A percentile compares a stretch with the other conserved stretches of the same genome.
phyloP scores from a whole-genome alignment of 208 protist species.

The Crithidia thermophila region DNA sequence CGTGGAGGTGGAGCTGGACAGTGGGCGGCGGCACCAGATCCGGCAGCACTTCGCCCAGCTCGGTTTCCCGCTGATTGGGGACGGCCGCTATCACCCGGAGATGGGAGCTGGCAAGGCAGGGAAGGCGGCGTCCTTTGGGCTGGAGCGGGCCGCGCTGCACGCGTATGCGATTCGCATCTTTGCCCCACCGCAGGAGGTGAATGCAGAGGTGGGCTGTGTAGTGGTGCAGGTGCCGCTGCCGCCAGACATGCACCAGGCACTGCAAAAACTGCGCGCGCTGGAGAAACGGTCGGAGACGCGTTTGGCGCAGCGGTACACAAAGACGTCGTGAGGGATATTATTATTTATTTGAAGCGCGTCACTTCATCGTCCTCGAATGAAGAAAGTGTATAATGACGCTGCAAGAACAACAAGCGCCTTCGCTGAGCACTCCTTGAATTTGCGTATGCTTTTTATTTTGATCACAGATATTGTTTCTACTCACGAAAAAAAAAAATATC shows the following conservation, averaged over 20 bases:
- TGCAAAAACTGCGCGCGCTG: constrained; percentile 34
- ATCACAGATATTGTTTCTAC: not conserved
- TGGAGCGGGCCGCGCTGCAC: constrained; percentile 23
- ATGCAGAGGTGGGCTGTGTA: constrained; percentile 12
- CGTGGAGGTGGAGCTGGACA: constrained; percentile 61
- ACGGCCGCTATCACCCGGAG: constrained; percentile 57
- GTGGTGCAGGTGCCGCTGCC: constrained; percentile 62
- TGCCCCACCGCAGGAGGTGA: constrained; percentile 9
- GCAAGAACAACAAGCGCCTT: not conserved
- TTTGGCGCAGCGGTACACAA: not conserved
- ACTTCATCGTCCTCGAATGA: no score
- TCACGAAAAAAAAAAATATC: not conserved
- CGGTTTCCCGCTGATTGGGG: constrained; percentile 68
- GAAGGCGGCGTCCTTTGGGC: not conserved
- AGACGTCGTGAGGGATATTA: not conserved
- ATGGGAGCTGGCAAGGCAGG: constrained; percentile 6
- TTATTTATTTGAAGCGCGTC: no score
- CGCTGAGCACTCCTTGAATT: no score
- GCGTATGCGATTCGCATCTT: constrained; percentile 44
- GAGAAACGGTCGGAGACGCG: constrained; percentile 8
- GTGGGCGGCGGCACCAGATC: constrained; percentile 80
- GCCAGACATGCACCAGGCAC: constrained; percentile 52
- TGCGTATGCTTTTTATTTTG: no score
- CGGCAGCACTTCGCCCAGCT: constrained; percentile 81
- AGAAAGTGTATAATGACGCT: no score